Percentiles rank a stretch among this genome's conserved stretches.
Conservation (phyloP, 305 asterid species). For the Fraxinus floribunda region DNA sequence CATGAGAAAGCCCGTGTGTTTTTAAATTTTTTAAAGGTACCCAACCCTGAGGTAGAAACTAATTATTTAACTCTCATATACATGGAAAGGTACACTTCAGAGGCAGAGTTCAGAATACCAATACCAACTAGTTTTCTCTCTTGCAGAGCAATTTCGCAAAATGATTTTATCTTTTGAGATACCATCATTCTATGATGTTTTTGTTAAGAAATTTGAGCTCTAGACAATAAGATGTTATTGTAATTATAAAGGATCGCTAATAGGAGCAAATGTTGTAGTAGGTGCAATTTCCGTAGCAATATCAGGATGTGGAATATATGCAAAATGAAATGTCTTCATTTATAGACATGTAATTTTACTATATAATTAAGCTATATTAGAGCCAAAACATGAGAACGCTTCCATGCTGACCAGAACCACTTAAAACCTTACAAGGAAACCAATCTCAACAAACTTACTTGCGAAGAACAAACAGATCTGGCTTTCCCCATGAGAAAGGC, state of each 20-base stretch:
- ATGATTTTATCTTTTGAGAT: neutral
- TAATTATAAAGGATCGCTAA: neutral
- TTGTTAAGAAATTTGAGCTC: slow-evolving; percentile 3
- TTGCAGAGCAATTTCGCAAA: neutral
- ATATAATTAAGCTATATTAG: neutral
- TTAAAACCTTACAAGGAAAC: neutral
- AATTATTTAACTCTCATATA: neutral
- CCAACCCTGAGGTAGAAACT: neutral
- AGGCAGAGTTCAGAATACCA: slow-evolving; percentile 6
- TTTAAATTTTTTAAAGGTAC: neutral
- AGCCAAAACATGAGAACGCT: neutral
- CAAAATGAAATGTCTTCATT: slow-evolving; percentile 4
- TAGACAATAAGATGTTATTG: neutral
- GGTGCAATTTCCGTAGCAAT: neutral
- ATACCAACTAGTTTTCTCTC: neutral
- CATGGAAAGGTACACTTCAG: neutral
- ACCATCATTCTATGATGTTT: neutral
- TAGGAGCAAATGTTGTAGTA: slow-evolving; percentile 5
- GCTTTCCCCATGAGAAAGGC: slow-evolving; percentile 91
- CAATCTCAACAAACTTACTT: slow-evolving; percentile 51
- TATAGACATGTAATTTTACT: neutral
- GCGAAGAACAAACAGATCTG: slow-evolving; percentile 87
- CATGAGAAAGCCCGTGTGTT: neutral
- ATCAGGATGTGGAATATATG: neutral
- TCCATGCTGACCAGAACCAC: neutral